These are phyloP conservation scores for Fagopyrum esculentum DNA, from an alignment of 148 eudicot genomes.

Conservation along the genomic window DNA sequence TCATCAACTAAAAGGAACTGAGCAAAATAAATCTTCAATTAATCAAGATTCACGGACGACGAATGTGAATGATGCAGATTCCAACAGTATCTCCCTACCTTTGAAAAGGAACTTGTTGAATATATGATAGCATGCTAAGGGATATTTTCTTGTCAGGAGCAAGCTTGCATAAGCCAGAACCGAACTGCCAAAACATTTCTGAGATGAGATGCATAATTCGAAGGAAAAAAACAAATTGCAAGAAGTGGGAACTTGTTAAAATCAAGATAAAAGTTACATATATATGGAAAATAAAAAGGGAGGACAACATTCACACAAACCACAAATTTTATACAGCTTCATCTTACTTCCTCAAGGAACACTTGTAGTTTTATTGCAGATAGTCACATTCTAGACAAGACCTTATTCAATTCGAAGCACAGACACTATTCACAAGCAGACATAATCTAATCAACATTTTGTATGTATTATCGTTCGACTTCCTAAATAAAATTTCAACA, in stretches of 20 bases:
- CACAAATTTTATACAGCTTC: too few species aligned
- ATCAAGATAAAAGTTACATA: neutral
- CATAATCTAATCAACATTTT: neutral
- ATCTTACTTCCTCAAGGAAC: too few species aligned
- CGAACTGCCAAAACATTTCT: neutral
- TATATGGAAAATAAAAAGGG: neutral
- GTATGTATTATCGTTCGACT: neutral
- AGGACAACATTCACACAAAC: neutral
- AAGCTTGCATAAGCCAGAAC: constrained; percentile 10
- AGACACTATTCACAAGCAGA: neutral
- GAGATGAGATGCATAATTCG: neutral
- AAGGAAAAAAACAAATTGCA: neutral
- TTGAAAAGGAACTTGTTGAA: constrained; percentile 5
- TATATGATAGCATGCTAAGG: neutral
- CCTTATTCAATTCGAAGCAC: neutral
- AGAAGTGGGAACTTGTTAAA: neutral
- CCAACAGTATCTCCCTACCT: neutral
- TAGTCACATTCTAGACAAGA: neutral
- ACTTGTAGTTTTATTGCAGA: neutral
- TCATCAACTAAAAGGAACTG: neutral
- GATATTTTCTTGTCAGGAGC: constrained; percentile 1
- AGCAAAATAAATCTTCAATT: neutral
- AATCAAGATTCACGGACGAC: neutral
- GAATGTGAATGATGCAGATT: neutral
- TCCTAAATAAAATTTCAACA: neutral